Conservation (phyloP, 305 asterid genomes). For the Solanum hybrid region DNA sequence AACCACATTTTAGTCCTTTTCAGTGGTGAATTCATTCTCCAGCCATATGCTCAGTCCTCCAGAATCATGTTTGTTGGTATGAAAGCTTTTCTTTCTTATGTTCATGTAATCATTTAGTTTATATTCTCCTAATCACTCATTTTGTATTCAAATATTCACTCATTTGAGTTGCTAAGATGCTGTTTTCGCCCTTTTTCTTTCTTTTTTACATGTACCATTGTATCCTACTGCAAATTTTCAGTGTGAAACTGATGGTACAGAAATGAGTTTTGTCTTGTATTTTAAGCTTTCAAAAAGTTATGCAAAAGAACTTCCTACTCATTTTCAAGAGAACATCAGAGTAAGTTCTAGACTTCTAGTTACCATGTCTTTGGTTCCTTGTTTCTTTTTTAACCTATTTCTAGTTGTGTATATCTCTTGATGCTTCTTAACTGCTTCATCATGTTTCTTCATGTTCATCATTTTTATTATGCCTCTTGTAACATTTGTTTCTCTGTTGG, state of each 20-base stretch:
- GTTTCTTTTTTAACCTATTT: not conserved
- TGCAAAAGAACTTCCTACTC: constrained; percentile 8
- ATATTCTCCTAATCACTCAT: not conserved
- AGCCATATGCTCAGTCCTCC: not conserved
- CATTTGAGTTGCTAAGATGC: not conserved
- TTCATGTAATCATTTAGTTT: not conserved
- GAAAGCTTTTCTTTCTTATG: not conserved
- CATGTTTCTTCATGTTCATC: not conserved
- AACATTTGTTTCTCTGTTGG: not conserved
- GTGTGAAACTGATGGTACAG: not conserved
- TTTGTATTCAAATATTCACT: not conserved
- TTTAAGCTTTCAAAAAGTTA: constrained; percentile 57
- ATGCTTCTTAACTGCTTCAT: not conserved
- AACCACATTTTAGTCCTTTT: not conserved
- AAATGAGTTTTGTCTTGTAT: not conserved
- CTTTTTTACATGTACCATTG: not conserved
- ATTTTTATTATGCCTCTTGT: not conserved
- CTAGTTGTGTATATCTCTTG: not conserved
- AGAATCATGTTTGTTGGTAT: not conserved
- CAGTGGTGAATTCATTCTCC: not conserved
- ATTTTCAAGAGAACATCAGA: constrained; percentile 49
- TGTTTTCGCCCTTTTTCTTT: not conserved
- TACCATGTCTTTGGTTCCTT: not conserved
- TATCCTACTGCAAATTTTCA: constrained; percentile 61
- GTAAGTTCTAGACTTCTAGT: not conserved